Evolutionary conservation across 345 rosid genomes (phyloP).

Genomic region (Murraya paniculata): DNA sequence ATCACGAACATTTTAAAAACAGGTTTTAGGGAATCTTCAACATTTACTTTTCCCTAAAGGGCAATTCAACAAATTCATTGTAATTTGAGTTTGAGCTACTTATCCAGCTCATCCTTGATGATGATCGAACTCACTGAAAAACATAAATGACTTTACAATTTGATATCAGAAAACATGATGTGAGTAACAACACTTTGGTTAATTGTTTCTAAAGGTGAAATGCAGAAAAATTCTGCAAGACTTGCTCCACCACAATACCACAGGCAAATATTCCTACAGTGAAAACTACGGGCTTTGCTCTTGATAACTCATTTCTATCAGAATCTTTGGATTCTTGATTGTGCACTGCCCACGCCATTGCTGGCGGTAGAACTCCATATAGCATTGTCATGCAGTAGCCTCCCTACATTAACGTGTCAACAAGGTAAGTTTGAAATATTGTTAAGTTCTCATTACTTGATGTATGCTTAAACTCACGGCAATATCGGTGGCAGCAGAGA

Average conservation of each 20-base stretch:
- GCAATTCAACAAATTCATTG: no score
- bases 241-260: constrained; percentile 45
- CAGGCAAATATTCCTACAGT: constrained; percentile 46
- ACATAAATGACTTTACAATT: neutral
- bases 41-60: no score
- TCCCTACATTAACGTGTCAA: constrained; percentile 36
- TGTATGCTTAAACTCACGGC: constrained; percentile 41
- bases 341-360: constrained; percentile 62
- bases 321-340: constrained; percentile 15
- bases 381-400: constrained; percentile 69
- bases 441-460: neutral
- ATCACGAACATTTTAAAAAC: no score
- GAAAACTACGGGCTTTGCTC: constrained; percentile 38
- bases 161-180: neutral
- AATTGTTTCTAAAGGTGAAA: constrained; percentile 18
- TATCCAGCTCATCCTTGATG: no score
- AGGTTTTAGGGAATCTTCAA: no score
- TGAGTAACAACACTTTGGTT: neutral
- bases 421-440: neutral
- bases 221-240: constrained; percentile 34
- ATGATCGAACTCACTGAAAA: no score
- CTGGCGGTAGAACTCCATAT: constrained; percentile 68
- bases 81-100: no score
- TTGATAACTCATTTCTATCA: constrained; percentile 19
- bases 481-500: constrained; percentile 61